Evolutionary conservation across 768 basidiomycete genomes (phyloP).

Genomic region (Suillus discolor): DNA sequence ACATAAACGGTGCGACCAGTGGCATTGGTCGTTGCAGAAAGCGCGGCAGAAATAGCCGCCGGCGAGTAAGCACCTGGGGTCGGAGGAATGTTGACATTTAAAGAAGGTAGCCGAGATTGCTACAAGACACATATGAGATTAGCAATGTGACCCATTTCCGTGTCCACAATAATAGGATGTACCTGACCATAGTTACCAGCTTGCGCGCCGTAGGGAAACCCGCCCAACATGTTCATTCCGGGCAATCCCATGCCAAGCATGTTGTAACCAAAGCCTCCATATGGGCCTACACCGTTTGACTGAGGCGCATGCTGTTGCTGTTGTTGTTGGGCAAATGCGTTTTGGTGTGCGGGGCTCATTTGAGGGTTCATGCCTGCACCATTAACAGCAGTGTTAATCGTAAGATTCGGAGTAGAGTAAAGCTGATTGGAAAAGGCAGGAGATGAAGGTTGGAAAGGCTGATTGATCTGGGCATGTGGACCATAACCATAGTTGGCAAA

Average conservation of each 20-base stretch:
- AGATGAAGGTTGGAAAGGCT: constrained; percentile 51
- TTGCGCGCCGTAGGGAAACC: constrained; percentile 72
- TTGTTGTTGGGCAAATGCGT: constrained; percentile 51
- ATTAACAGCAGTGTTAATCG: constrained; percentile 60
- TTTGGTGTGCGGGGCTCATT: constrained; percentile 64
- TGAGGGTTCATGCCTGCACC: constrained; percentile 55
- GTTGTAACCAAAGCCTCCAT: constrained; percentile 69
- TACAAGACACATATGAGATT: constrained; percentile 28
- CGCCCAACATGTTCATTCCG: constrained; percentile 69
- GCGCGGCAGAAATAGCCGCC: constrained; percentile 73
- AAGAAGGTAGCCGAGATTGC: constrained; percentile 57
- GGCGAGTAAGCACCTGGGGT: constrained; percentile 79
- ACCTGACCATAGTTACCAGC: constrained; percentile 74
- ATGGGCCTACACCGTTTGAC: constrained; percentile 51
- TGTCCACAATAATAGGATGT: constrained; percentile 14
- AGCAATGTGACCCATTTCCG: constrained; percentile 1
- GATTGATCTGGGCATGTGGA: constrained; percentile 65
- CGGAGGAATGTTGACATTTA: constrained; percentile 68
- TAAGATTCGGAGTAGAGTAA: constrained; percentile 73
- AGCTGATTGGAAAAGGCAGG: constrained; percentile 59
- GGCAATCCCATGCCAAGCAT: constrained; percentile 85
- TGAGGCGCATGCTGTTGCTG: constrained; percentile 38
- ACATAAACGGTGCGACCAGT: constrained; percentile 94
- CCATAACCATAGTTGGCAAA: constrained; percentile 91
- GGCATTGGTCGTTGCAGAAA: constrained; percentile 56